A percentile compares a stretch with the other conserved stretches of the same genome.
phyloP scores from a whole-genome alignment of 176 grass and related monocot genomes.

The Triticum monococcum region DNA sequence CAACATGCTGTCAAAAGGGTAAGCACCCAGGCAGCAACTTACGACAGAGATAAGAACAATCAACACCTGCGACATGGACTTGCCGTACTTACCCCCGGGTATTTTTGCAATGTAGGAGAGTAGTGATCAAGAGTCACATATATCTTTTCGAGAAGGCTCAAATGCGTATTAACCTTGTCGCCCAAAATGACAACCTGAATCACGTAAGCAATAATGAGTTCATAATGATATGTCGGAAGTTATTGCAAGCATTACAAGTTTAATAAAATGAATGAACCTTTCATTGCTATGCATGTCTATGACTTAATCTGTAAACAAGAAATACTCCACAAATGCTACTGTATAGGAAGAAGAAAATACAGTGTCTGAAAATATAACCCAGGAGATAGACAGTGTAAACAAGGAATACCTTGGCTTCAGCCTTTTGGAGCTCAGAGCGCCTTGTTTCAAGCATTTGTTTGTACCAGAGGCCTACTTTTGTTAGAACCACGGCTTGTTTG shows the following conservation, averaged over 20 bases:
- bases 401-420: slow-evolving; percentile 71
- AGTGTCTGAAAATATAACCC: background rate
- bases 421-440: slow-evolving; percentile 74
- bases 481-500: slow-evolving; percentile 61
- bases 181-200: slow-evolving; percentile 70
- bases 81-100: slow-evolving; percentile 65
- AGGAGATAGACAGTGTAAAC: background rate
- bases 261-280: background rate
- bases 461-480: slow-evolving; percentile 71
- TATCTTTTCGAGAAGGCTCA: slow-evolving; percentile 86
- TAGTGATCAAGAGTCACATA: slow-evolving; percentile 84
- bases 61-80: background rate
- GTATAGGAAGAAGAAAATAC: background rate
- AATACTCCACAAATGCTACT: background rate
- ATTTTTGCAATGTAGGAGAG: slow-evolving; percentile 72
- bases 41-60: background rate
- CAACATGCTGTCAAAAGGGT: background rate
- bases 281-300: background rate
- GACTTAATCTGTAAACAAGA: background rate
- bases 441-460: slow-evolving; percentile 83
- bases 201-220: slow-evolving; percentile 7
- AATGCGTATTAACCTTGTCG: slow-evolving; percentile 66
- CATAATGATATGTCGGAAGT: background rate
- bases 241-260: background rate
- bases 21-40: background rate